A percentile compares a stretch with the other conserved stretches of the same genome.
Conservation (phyloP, 164 flowering plant genomes). For the Piper longum region DNA sequence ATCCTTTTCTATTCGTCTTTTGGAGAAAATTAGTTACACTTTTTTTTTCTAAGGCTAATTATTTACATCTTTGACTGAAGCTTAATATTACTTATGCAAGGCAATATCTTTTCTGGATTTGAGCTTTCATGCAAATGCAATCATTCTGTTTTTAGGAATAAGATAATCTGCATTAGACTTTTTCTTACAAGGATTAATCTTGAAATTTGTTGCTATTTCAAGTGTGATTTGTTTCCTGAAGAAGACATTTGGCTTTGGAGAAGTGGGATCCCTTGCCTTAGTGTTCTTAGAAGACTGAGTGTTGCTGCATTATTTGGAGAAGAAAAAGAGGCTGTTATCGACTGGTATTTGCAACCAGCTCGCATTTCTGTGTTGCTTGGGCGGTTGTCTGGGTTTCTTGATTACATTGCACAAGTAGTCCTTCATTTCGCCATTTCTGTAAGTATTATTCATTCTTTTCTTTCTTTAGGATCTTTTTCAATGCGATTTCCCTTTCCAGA, state of each 20-base stretch:
- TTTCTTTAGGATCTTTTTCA: neutral
- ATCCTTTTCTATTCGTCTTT: no score
- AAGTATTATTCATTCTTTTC: conserved; percentile 15
- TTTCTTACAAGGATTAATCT: neutral
- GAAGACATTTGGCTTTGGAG: conserved; percentile 89
- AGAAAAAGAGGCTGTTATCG: conserved; percentile 49
- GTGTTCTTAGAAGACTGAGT: conserved; percentile 52
- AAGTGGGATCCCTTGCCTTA: conserved; percentile 72
- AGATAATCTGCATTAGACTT: neutral
- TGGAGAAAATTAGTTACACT: no score
- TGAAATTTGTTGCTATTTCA: neutral
- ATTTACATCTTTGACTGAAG: no score
- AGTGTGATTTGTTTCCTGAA: conserved; percentile 88
- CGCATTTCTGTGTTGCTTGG: conserved; percentile 44
- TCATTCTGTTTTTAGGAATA: no score
- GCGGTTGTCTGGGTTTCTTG: conserved; percentile 62
- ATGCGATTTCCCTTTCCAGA: neutral
- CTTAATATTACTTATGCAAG: no score
- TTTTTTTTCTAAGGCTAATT: no score
- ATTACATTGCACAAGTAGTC: conserved; percentile 59
- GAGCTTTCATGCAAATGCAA: no score
- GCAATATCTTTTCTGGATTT: no score
- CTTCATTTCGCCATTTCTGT: conserved; percentile 77
- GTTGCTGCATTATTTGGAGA: conserved; percentile 72
- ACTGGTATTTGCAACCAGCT: conserved; percentile 69